Evolutionary conservation across 371 early-diverging fungal species (phyloP).

Genomic region (Mortierella sp.): DNA sequence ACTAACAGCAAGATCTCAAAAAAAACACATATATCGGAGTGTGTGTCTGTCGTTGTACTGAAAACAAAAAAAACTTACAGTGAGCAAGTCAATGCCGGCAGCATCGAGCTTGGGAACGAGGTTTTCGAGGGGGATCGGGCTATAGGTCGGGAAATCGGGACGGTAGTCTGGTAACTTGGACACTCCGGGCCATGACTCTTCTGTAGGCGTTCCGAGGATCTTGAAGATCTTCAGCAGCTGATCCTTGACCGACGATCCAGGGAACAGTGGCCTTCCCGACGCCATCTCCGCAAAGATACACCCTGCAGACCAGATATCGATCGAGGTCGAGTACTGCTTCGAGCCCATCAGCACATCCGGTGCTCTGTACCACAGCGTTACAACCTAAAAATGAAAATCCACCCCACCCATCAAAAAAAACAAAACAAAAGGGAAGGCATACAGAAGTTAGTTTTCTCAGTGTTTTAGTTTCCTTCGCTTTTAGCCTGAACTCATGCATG

Average conservation of each 20-base stretch:
- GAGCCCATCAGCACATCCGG: constrained; percentile 99
- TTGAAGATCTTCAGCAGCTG: constrained; percentile 93
- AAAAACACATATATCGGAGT: neutral
- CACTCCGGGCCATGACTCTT: constrained; percentile 92
- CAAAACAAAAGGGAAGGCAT: neutral
- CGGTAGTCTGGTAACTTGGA: constrained; percentile 94
- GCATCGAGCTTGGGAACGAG: constrained; percentile 87
- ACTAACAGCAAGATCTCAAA: neutral
- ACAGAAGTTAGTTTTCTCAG: constrained; percentile 6
- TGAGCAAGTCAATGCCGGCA: constrained; percentile 61
- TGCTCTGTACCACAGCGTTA: constrained; percentile 96
- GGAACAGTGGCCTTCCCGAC: constrained; percentile 95
- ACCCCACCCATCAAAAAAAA: neutral
- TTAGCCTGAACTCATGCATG: neutral
- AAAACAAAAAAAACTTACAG: constrained; percentile 54
- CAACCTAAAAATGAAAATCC: constrained; percentile 67
- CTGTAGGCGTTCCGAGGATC: constrained; percentile 92
- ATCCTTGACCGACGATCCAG: constrained; percentile 92
- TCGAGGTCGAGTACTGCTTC: constrained; percentile 96
- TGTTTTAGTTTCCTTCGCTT: neutral
- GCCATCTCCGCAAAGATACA: constrained; percentile 97
- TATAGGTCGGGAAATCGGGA: constrained; percentile 82
- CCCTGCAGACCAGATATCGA: constrained; percentile 99
- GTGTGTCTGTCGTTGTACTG: no score
- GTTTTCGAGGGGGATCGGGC: constrained; percentile 75